phyloP scores from a whole-genome alignment of 228 moss, liverwort and hornwort genomes.

The Sphagnum magellanicum region DNA sequence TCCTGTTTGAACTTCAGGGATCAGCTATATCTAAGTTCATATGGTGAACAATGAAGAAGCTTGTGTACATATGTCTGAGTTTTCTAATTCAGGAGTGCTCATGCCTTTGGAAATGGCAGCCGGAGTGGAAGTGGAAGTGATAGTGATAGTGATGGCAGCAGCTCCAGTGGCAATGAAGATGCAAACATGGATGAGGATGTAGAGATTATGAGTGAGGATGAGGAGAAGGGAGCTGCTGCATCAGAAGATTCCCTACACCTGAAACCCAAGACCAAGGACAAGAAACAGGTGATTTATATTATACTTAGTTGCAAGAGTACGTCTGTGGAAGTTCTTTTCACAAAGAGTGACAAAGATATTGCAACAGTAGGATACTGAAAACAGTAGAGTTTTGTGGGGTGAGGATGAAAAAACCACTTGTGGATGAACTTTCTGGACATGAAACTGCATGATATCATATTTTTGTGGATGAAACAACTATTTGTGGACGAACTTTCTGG shows the following conservation, averaged over 20 bases:
- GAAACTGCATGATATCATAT: too few relatives aligned
- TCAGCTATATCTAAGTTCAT: too few relatives aligned
- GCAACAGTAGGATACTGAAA: conserved; percentile 1
- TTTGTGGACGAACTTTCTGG: too few relatives aligned
- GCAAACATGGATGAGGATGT: conserved; percentile 96
- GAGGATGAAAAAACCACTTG: not conserved
- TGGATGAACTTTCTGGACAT: too few relatives aligned
- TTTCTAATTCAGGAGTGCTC: too few relatives aligned
- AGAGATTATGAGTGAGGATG: conserved; percentile 89
- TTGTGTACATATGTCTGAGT: too few relatives aligned
- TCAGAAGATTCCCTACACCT: conserved; percentile 31
- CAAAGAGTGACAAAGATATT: not conserved
- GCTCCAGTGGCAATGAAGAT: conserved; percentile 76
- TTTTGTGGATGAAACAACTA: too few relatives aligned
- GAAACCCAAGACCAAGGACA: conserved; percentile 59
- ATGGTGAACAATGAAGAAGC: too few relatives aligned
- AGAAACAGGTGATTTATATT: conserved; percentile 29
- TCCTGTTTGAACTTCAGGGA: too few relatives aligned
- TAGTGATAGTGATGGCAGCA: conserved; percentile 81
- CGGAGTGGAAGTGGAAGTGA: conserved; percentile 90
- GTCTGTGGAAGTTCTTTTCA: too few relatives aligned
- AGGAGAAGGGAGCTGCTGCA: conserved; percentile 32
- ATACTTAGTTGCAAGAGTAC: too few relatives aligned
- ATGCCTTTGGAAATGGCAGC: conserved; percentile 5
- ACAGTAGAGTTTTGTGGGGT: not conserved